Base-by-base conservation (phyloP, 805 yeast genomes). In the Zygoascus ofunaensis region DNA sequence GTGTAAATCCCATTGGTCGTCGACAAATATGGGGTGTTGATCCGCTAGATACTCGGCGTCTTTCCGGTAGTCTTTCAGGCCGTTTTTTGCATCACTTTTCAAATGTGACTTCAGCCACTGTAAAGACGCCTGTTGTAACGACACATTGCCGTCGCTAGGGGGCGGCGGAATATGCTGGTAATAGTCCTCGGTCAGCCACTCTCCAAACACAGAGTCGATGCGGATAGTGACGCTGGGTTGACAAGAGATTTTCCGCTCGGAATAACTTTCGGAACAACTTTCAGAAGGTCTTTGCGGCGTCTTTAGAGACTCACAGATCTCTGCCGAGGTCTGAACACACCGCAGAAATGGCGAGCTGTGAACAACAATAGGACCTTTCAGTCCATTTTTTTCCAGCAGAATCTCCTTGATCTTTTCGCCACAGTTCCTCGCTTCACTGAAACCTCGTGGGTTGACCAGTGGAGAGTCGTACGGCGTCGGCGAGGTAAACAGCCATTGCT, bases 381-480 rank as follows among this genome's bases (percentile, higher is more conserved):
- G 23, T 19, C 40, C 43, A 21, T 50, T 47, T 14, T 42, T 28
- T 47, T 26, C 44, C 39, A 52, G 43, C 15, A 51, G 26, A 45
- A 32, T 22, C 14, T 44, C 44, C 3, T 49, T 10, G 15, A 37
- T 37, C 12, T 39, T 39, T 15, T 20, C 10, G 24, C 61, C 67
- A n/a, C 55, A 46, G 21, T 49, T 49, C 14, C 34, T 40, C 12
- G 65, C 60, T 39, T 61, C 63, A 15, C 30, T 46, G n/a, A 42
- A 24, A 4, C 66, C 66, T 23, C 37, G 21, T 0, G 48, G 49
- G n/a, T 42, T 51, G 4, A 63, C 51, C 40, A 65, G 53, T 4
- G 69, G 69, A 5, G 70, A 55, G 48, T 65, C 68, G 52, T 64
- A 65, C 12, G 69, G 66, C 15, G 59, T 52, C 2, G 66, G 61